phyloP scores from a whole-genome alignment of 768 basidiomycete species.

The Suillus lakei region DNA sequence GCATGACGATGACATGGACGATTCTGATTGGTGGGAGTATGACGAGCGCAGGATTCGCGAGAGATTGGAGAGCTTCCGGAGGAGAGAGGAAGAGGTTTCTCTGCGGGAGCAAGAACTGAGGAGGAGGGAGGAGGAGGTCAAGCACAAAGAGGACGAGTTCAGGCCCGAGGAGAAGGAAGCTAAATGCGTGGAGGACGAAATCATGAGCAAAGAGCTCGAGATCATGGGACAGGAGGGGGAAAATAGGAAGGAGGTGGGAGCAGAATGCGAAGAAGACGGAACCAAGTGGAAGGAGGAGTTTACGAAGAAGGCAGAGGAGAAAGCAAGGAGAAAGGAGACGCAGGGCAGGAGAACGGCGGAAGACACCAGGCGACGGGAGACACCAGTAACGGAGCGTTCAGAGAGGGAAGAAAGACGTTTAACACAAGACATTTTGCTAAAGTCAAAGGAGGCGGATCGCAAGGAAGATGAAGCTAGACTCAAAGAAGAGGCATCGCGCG shows the following conservation, averaged over 20 bases:
- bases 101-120: not conserved
- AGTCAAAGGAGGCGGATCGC: conserved; percentile 29
- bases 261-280: conserved; percentile 23
- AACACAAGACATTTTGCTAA: conserved; percentile 10
- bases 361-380: conserved; percentile 20
- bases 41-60: conserved; percentile 36
- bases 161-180: conserved; percentile 23
- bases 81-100: conserved; percentile 31
- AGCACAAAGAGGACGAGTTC: not conserved
- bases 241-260: conserved; percentile 21
- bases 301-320: conserved; percentile 28
- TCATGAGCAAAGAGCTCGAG: conserved; percentile 34
- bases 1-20: conserved; percentile 34
- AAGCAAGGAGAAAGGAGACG: conserved; percentile 18
- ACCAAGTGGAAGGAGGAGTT: conserved; percentile 31
- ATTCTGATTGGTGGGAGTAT: conserved; percentile 31
- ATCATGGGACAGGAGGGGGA: conserved; percentile 23
- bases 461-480: conserved; percentile 27
- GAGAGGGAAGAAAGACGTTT: conserved; percentile 27
- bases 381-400: conserved; percentile 17
- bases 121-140: conserved; percentile 25
- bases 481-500: conserved; percentile 25
- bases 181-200: conserved; percentile 27
- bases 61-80: conserved; percentile 34
- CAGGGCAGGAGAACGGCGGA: conserved; percentile 25